phyloP scores from a whole-genome alignment of 2,329 filamentous ascomycete species.

The Lachnellula cervina region DNA sequence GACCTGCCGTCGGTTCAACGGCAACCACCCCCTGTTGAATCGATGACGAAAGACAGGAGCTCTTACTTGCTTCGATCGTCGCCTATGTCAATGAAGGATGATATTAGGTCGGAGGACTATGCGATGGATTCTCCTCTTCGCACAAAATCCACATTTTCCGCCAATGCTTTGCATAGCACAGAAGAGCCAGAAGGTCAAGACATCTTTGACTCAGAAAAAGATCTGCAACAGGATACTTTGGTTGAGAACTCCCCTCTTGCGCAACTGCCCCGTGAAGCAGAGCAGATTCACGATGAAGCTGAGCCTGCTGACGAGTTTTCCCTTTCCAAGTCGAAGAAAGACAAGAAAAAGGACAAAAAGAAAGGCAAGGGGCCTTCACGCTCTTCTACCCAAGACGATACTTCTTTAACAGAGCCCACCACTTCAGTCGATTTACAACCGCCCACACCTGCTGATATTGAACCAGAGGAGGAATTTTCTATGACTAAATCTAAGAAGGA shows the following conservation, averaged over 20 bases:
- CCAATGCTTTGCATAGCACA: constrained; percentile 16
- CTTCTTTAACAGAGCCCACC: not conserved
- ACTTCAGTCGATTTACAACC: not conserved
- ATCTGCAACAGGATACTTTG: constrained; percentile 5
- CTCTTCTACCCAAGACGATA: constrained; percentile 13
- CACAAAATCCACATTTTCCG: constrained; percentile 1
- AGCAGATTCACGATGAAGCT: not conserved
- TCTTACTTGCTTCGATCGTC: constrained; percentile 39
- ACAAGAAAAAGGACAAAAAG: constrained; percentile 37
- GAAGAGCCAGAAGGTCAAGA: constrained; percentile 15
- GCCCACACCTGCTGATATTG: not conserved
- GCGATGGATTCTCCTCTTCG: constrained; percentile 12
- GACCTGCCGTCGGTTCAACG: constrained; percentile 12
- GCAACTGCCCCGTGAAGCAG: not conserved
- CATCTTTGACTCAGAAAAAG: constrained; percentile 1
- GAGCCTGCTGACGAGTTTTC: constrained; percentile 12
- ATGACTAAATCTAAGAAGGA: constrained; percentile 14
- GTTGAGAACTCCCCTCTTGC: not conserved
- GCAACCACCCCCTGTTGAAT: constrained; percentile 38
- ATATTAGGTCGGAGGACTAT: constrained; percentile 3
- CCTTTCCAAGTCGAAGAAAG: constrained; percentile 34
- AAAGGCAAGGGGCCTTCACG: constrained; percentile 14
- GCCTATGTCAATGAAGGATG: constrained; percentile 25
- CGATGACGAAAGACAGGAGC: constrained; percentile 40
- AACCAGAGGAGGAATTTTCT: constrained; percentile 6